These are phyloP conservation scores for Scheffersomyces illinoinensis DNA, from an alignment of 1,139 yeast species.

Conservation along the genomic window DNA sequence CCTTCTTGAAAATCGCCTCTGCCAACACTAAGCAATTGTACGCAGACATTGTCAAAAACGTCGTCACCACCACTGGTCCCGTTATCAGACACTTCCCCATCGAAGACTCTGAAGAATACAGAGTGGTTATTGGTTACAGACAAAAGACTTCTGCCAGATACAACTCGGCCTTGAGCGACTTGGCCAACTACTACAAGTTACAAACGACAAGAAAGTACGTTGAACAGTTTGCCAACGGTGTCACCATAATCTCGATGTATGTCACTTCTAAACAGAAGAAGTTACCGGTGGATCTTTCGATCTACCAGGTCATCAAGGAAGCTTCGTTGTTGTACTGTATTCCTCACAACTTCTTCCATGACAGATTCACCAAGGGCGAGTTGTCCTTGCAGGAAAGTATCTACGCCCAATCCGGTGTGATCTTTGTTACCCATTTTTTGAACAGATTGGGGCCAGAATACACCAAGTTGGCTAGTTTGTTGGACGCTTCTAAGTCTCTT, in stretches of 20 bases:
- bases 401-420: slow-evolving; percentile 92
- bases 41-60: slow-evolving; percentile 69
- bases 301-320: slow-evolving; percentile 90
- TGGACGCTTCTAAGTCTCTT: slow-evolving; percentile 60
- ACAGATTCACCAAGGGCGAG: slow-evolving; percentile 70
- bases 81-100: slow-evolving; percentile 85
- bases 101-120: slow-evolving; percentile 74
- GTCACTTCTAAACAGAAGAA: slow-evolving; percentile 55
- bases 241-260: slow-evolving; percentile 84
- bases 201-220: slow-evolving; percentile 87
- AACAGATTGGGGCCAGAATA: slow-evolving; percentile 94
- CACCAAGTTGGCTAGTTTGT: slow-evolving; percentile 62
- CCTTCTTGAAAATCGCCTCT: slow-evolving; percentile 79
- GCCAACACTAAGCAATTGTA: slow-evolving; percentile 77
- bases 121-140: slow-evolving; percentile 87
- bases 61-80: slow-evolving; percentile 82
- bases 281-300: slow-evolving; percentile 64
- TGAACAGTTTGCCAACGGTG: slow-evolving; percentile 90
- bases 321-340: slow-evolving; percentile 90
- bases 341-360: slow-evolving; percentile 83
- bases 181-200: slow-evolving; percentile 88
- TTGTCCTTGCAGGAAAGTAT: slow-evolving; percentile 92
- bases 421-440: slow-evolving; percentile 90
- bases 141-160: slow-evolving; percentile 85
- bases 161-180: slow-evolving; percentile 82